Evolutionary conservation across 768 basidiomycete species (phyloP), one percentile per base, ranked within the genome.

Genomic region (Boletus vinaceobasis): DNA sequence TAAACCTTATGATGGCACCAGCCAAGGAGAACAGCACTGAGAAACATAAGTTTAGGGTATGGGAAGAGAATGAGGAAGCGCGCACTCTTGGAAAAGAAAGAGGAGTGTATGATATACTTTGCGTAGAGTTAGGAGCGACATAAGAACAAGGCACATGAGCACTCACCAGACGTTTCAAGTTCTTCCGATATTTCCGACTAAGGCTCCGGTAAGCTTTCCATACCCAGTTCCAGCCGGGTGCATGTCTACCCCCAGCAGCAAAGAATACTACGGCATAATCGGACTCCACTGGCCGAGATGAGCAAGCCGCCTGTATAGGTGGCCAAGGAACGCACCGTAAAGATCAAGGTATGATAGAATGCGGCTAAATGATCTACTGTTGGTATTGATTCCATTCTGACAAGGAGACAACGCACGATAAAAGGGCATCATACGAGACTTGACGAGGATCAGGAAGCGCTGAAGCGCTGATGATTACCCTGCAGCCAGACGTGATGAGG

Each of bases 261-360:
- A 94, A 88, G 71, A 93, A 92, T 5, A 93, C 82, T 21, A 93
- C 85, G 3, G 88, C 87, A 62, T 94, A 94, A 72, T 94, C 92
- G 29, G 88, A 86, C 67, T 93, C 90, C 56, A 93, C 92, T 93
- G 59, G 19, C 35, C 42, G n/a, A 45, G 11, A 54, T 61, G 37
- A 60, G 51, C 19, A 23, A 19, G 26, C 5, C 14, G 14, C 21
- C 4, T n/a, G n/a, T 4, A 31, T 10, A 4, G 36, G 21, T 38
- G 31, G 14, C n/a, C 3, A 23, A 11, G 21, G 35, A 42, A 58
- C 79, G 42, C 61, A 90, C 89, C 88, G 69, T 90, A 92, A 14
- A 92, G 78, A 67, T 92, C 81, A 15, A 93, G 79, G 67, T 92
- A 91, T 1, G 83, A 81, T 23, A 93, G 75, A 47, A 92, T 88